These are phyloP conservation scores for Fraxinus dipetala DNA, from an alignment of 305 asterid genomes.

Conservation along the genomic window DNA sequence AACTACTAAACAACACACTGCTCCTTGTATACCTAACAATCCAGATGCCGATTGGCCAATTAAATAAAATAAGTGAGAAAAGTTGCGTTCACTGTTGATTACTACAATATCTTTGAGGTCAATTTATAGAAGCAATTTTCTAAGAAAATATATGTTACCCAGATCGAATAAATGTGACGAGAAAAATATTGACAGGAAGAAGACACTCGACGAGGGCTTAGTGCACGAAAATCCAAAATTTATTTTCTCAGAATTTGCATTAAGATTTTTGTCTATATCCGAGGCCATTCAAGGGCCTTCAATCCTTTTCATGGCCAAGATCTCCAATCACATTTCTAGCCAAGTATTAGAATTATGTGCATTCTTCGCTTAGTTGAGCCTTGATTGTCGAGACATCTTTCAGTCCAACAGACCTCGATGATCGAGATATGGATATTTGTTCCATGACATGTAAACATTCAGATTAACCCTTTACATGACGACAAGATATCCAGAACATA, in stretches of 20 bases:
- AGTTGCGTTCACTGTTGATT: neutral
- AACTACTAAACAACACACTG: neutral
- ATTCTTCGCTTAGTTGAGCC: neutral
- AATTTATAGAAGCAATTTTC: neutral
- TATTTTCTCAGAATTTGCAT: neutral
- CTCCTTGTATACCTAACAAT: neutral
- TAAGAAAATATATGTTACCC: neutral
- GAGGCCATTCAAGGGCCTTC: neutral
- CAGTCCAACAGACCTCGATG: neutral
- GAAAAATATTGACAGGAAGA: neutral
- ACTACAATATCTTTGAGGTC: neutral
- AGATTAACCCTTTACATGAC: neutral
- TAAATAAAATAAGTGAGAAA: neutral
- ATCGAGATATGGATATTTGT: neutral
- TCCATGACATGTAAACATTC: neutral
- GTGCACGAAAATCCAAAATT: neutral
- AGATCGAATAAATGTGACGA: neutral
- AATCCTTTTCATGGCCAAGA: neutral
- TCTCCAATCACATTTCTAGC: neutral
- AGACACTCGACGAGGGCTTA: neutral
- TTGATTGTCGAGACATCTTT: neutral
- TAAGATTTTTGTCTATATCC: neutral
- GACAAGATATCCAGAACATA: neutral
- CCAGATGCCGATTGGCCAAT: neutral
- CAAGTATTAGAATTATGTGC: neutral